A percentile compares a stretch with the other conserved stretches of the same genome.
These are phyloP conservation scores for Thraustotheca clavata DNA, from an alignment of 352 stramenopile species.

Conservation along the genomic window DNA sequence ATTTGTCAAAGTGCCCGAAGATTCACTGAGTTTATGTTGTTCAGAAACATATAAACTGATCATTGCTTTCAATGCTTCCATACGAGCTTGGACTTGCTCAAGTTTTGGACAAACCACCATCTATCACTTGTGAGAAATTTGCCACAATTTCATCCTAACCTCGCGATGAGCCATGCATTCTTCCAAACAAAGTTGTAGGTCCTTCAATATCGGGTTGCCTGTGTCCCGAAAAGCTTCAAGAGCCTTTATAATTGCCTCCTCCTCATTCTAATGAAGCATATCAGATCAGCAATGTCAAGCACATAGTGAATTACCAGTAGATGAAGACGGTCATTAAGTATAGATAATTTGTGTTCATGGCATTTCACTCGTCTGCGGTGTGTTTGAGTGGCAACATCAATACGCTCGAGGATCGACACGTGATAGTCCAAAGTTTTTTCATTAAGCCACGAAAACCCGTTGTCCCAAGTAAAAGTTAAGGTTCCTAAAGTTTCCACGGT, in stretches of 20 bases:
- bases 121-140: background rate
- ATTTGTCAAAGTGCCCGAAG: background rate
- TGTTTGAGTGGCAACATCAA: slow-evolving; percentile 17
- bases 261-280: background rate
- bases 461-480: slow-evolving; percentile 71
- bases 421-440: slow-evolving; percentile 82
- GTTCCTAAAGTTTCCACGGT: slow-evolving; percentile 34
- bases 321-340: background rate
- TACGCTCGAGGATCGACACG: slow-evolving; percentile 56
- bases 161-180: slow-evolving; percentile 19
- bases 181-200: slow-evolving; percentile 8
- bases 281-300: background rate
- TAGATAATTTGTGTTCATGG: background rate
- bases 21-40: slow-evolving; percentile 12
- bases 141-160: background rate
- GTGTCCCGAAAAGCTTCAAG: background rate
- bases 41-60: slow-evolving; percentile 9
- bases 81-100: slow-evolving; percentile 10
- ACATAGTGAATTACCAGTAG: background rate
- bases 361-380: background rate
- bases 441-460: slow-evolving; percentile 77
- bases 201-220: background rate
- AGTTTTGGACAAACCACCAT: slow-evolving; percentile 20
- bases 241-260: background rate
- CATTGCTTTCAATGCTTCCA: slow-evolving; percentile 11